phyloP scores from a whole-genome alignment of 495 filamentous ascomycete genomes.

The Barbatosphaeria neglecta region DNA sequence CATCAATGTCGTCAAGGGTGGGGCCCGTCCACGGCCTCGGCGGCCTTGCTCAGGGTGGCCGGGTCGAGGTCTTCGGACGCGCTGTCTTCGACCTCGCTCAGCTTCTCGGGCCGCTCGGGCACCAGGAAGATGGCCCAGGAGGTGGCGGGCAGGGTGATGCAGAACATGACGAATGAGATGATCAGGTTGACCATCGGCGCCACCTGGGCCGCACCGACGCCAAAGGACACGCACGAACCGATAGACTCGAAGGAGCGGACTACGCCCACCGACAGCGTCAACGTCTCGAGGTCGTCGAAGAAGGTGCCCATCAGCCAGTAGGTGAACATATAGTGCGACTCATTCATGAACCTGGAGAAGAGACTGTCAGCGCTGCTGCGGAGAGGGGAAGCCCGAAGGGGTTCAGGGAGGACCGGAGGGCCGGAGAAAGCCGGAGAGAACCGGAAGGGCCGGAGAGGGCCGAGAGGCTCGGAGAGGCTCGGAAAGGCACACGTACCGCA shows the following conservation, averaged over 20 bases:
- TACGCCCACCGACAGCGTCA: conserved; percentile 36
- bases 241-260: conserved; percentile 38
- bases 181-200: conserved; percentile 32
- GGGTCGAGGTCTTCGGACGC: conserved; percentile 4
- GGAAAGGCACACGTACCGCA: conserved; percentile 19
- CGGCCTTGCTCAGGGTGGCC: conserved; percentile 2
- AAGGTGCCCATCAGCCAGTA: conserved; percentile 41
- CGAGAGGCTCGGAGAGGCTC: no score
- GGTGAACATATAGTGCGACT: conserved; percentile 33
- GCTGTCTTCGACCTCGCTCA: conserved; percentile 7
- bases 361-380: neutral
- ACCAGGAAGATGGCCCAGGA: conserved; percentile 22
- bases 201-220: conserved; percentile 30
- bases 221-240: conserved; percentile 37
- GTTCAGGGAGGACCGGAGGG: no score
- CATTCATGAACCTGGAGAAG: conserved; percentile 19
- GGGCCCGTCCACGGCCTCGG: conserved; percentile 7
- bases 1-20: conserved; percentile 4
- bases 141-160: conserved; percentile 26
- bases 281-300: conserved; percentile 34
- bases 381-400: neutral
- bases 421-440: no score
- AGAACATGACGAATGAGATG: conserved; percentile 30
- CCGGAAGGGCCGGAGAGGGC: no score
- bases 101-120: conserved; percentile 18